Conservation (phyloP, 768 basidiomycete genomes). For the Gyrodon lividus region DNA sequence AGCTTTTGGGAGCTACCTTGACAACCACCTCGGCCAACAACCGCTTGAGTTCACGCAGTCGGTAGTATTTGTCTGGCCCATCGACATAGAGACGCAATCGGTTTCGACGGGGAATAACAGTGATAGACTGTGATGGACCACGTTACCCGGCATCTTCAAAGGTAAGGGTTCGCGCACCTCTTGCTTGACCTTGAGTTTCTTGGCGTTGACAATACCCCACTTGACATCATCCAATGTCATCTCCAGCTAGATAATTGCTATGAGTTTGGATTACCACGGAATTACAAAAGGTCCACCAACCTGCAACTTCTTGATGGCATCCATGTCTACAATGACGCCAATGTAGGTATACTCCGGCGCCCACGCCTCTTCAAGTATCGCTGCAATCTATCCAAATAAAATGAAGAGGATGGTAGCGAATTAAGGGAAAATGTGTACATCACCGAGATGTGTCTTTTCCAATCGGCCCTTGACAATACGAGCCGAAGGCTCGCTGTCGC, state of each 20-base stretch:
- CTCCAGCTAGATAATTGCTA: conserved; percentile 61
- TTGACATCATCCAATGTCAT: conserved; percentile 91
- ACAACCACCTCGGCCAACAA: conserved; percentile 84
- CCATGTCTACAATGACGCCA: conserved; percentile 86
- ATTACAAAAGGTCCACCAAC: conserved; percentile 35
- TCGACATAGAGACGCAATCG: conserved; percentile 81
- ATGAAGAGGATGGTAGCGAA: neutral
- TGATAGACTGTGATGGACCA: conserved; percentile 57
- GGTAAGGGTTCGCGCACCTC: conserved; percentile 45
- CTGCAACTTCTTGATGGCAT: conserved; percentile 87
- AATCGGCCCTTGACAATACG: conserved; percentile 95
- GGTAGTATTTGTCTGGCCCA: conserved; percentile 75
- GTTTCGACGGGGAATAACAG: conserved; percentile 68
- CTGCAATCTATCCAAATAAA: conserved; percentile 62
- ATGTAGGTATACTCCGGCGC: conserved; percentile 90
- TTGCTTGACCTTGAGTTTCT: conserved; percentile 91
- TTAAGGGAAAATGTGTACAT: conserved; percentile 50
- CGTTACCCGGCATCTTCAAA: neutral
- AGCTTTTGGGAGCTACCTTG: conserved; percentile 52
- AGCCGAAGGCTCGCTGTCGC: conserved; percentile 88
- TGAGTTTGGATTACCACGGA: neutral
- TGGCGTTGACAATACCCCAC: conserved; percentile 81
- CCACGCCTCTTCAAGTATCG: conserved; percentile 95
- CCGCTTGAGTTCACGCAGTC: conserved; percentile 83
- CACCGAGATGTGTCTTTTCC: conserved; percentile 92